A percentile compares a stretch with the other conserved stretches of the same genome.
Evolutionary conservation across 2,329 filamentous ascomycete species (phyloP).

Genomic region (Xylaria arbuscula): DNA sequence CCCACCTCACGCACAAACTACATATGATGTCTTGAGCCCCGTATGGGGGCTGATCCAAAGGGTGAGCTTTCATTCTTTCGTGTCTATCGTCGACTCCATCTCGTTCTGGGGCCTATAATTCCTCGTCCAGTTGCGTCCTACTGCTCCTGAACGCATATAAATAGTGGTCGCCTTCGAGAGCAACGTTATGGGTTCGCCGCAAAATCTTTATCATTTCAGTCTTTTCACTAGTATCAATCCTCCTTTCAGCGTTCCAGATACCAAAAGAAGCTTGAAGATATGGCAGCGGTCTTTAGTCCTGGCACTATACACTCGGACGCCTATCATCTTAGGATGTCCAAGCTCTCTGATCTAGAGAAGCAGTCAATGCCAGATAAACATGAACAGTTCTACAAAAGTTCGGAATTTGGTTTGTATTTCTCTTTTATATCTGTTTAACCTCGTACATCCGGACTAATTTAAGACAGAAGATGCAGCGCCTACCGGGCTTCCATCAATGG

Average conservation of each 20-base stretch:
- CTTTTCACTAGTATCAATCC: background rate
- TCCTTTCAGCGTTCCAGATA: background rate
- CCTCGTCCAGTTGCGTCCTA: background rate
- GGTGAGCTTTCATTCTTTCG: conserved; percentile 5
- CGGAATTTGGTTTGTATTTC: conserved; percentile 8
- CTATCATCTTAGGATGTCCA: background rate
- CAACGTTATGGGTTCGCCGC: background rate
- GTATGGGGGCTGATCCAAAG: conserved; percentile 35
- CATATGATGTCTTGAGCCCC: conserved; percentile 29
- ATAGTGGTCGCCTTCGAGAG: background rate
- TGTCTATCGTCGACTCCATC: background rate
- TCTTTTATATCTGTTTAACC: background rate
- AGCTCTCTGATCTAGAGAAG: background rate
- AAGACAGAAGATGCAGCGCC: conserved; percentile 5
- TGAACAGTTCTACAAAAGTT: conserved; percentile 2
- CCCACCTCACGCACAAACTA: conserved; percentile 23
- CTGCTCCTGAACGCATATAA: conserved; percentile 10
- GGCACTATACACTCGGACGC: conserved; percentile 9
- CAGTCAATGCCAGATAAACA: background rate
- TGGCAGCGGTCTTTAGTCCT: background rate
- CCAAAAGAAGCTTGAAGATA: conserved; percentile 7
- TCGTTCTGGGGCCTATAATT: conserved; percentile 3
- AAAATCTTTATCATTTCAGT: background rate
- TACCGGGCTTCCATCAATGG: conserved; percentile 32
- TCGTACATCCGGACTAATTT: conserved; percentile 14